Evolutionary conservation across 1,284 basidiomycete genomes (phyloP).

Genomic region (Ganoderma multipileum): DNA sequence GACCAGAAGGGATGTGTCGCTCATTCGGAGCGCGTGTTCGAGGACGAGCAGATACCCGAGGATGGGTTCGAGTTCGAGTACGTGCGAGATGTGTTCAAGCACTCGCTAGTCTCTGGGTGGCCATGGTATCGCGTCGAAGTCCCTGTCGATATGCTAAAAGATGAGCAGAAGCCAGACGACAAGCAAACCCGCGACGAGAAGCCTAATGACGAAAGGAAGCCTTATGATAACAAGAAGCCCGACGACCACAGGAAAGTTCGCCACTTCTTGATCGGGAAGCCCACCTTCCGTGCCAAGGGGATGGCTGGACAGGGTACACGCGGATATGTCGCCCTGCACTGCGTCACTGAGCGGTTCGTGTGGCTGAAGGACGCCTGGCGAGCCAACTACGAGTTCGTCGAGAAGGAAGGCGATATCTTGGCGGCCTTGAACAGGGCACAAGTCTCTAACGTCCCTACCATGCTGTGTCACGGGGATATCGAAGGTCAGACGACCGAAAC

Average conservation of each 20-base stretch:
- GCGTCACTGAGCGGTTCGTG: conserved; percentile 3
- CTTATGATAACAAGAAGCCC: no score
- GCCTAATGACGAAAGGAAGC: background rate
- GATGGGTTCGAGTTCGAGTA: conserved; percentile 10
- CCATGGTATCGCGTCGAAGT: background rate
- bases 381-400: background rate
- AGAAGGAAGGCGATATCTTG: conserved; percentile 2
- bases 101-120: background rate
- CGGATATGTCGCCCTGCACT: conserved; percentile 14
- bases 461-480: conserved; percentile 15
- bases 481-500: conserved; percentile 4
- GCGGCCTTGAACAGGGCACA: background rate
- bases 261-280: conserved; percentile 14
- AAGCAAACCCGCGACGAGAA: background rate
- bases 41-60: background rate
- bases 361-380: conserved; percentile 19
- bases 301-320: conserved; percentile 13
- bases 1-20: background rate
- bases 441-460: background rate
- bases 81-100: conserved; percentile 4
- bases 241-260: background rate
- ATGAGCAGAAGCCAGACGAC: no score
- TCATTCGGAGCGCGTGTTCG: background rate
- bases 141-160: background rate
- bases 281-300: conserved; percentile 1